Evolutionary conservation across 805 yeast species (phyloP).

Genomic region (Candida maris): DNA sequence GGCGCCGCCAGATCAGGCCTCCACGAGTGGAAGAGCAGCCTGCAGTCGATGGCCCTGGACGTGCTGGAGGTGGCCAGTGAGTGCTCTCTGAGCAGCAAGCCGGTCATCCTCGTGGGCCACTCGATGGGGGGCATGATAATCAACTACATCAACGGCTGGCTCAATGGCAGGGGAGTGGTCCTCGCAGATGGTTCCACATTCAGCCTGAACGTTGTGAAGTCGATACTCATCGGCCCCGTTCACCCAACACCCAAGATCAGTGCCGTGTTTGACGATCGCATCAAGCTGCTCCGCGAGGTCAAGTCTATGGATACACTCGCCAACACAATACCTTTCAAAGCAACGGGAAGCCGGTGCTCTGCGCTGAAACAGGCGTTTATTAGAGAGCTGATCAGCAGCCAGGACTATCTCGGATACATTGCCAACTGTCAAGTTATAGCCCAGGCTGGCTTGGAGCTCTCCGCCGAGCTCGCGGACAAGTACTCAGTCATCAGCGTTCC

Average conservation of each 20-base stretch:
- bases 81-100: conserved; percentile 7
- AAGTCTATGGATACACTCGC: conserved; percentile 4
- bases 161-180: conserved; percentile 2
- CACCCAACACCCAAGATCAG: conserved; percentile 12
- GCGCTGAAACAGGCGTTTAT: conserved; percentile 9
- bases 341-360: conserved; percentile 11
- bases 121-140: conserved; percentile 19
- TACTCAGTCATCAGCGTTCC: conserved; percentile 9
- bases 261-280: conserved; percentile 6
- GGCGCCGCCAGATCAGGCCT: conserved; percentile 11
- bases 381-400: conserved; percentile 8
- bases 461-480: conserved; percentile 3
- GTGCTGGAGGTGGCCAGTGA: conserved; percentile 12
- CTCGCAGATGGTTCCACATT: conserved; percentile 4
- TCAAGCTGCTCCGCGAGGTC: conserved; percentile 1
- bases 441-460: conserved; percentile 5
- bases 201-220: conserved; percentile 6
- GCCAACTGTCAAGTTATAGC: conserved; percentile 12
- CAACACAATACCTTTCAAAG: conserved; percentile 13
- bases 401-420: conserved; percentile 10
- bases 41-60: conserved; percentile 12
- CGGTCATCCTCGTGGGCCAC: conserved; percentile 12
- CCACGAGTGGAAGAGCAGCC: background rate
- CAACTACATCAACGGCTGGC: conserved; percentile 8
- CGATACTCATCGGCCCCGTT: conserved; percentile 12